Base-by-base conservation (phyloP, 306 rosid genomes). In the Hippophae rhamnoides region DNA sequence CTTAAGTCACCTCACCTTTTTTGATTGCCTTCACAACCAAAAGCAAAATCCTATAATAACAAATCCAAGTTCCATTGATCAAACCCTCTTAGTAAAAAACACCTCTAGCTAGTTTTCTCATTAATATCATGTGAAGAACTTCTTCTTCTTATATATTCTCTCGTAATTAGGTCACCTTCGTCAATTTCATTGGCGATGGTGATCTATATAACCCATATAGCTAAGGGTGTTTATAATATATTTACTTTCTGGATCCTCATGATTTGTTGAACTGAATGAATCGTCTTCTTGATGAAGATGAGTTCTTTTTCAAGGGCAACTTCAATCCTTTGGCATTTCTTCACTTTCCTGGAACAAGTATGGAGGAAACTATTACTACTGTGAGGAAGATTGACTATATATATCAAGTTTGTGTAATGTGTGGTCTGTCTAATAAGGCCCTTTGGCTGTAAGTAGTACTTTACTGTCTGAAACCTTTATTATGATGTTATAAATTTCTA, bases 291-390 rank as follows among this genome's bases (percentile, higher is more conserved):
- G 57, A 61, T 54, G 57, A 61, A 26, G 80, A 72, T 43, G 63
- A 69, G 68, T 77, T 78, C 54, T 84, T 81, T 71, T 75, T 52
- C 60, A 64, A 84, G 99, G 99, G 95, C 99, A 93, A 88, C 94
- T 81, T 79, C 89, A 47, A 82, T 78, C 86, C 99, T 88, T 87
- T 85, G 97, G 99, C 99, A 88, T 82, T 83, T 84, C 71, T 31
- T 31, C 67, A 56, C 64, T 71, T 66, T 77, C 80, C 51, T 60
- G 43, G 72, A 49, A 56, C 38, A 31, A 2, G 5, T 31, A 31
- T 31, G 38, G 38, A 31, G 38, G 38, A 31, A 31, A 31, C 38
- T 31, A 18, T 18, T 18, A 31, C 38, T 31, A 31, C 4, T 31
- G 38, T 31, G 38, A 31, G 5, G 38, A 31, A 31, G 38, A 4